Evolutionary conservation across 495 filamentous ascomycete genomes (phyloP), one percentile per base, ranked within the genome.

Genomic region (Aspergillus olivimuriae): DNA sequence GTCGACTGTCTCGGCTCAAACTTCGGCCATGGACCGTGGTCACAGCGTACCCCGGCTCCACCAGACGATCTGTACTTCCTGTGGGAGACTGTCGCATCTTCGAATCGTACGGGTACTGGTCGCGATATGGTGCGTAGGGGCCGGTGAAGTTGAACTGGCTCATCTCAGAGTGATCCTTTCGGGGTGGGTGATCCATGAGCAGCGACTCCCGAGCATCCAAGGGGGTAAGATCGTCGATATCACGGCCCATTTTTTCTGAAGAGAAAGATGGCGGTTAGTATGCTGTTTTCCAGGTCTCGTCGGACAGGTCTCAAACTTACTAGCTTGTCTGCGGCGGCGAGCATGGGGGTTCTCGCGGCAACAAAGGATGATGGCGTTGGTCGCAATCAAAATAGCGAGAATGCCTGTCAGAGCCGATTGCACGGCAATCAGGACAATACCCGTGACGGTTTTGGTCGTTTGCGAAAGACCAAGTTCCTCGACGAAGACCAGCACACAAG

Each of bases 391-490:
- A 42, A 98, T 89, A 21, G 88, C 92, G 36, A 98, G 74, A 23
- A 84, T 63, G 43, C 75, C 89, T 1, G 92, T 94, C 41, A 98
- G 70, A 5, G 82, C 78, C 0, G 86, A 87, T 65, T 98, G 92
- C 14, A 96, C 73, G 33, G 80, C 91, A 46, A 98, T 91, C 34
- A 98, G 72, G 10, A 91, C 84, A 21, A 96, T 80, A 31, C 92
- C 92, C 30, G 82, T 86, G 47, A 96, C 77, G 2, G 92, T 97
- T 66, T 97, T 89, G n/a, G 92, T 96, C 8, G 89, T 94, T 54
- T 95, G 86, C 4, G 83, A 74, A 48, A 98, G 82, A 28, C 87
- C 87, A 34, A 98, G 82, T 62, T 96, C 81, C 56, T 96, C 86
- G 14, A 96, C 91, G 55, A 97, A 98, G 21, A 97, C 73, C 53